phyloP scores from a whole-genome alignment of 2,329 filamentous ascomycete species.

The Allantophomopsis lycopodina region DNA sequence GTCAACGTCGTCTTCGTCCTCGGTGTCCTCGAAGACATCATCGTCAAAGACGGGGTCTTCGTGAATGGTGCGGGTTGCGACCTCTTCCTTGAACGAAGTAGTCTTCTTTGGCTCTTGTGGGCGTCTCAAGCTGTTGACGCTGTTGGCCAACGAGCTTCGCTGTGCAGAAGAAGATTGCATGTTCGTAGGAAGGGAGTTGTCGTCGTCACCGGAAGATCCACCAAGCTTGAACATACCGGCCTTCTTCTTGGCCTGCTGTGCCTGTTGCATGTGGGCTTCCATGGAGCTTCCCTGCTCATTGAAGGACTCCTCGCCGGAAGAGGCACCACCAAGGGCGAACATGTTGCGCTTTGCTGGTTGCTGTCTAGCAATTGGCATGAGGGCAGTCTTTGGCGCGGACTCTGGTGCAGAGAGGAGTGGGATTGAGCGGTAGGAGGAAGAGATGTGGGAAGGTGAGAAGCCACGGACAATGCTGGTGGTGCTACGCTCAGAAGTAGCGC shows the following conservation, averaged over 20 bases:
- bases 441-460: conserved; percentile 66
- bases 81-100: conserved; percentile 68
- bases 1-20: conserved; percentile 55
- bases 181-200: conserved; percentile 50
- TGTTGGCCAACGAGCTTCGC: conserved; percentile 39
- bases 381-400: conserved; percentile 22
- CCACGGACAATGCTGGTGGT: conserved; percentile 63
- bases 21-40: conserved; percentile 45
- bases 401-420: conserved; percentile 18
- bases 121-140: conserved; percentile 35
- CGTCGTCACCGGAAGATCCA: conserved; percentile 71
- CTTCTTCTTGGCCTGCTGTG: conserved; percentile 30
- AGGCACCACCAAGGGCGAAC: conserved; percentile 30
- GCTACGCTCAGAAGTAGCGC: conserved; percentile 19
- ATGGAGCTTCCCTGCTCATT: conserved; percentile 17
- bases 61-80: conserved; percentile 54
- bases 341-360: conserved; percentile 53
- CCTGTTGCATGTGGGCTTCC: conserved; percentile 9
- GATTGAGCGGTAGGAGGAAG: conserved; percentile 47
- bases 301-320: conserved; percentile 19
- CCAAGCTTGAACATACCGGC: conserved; percentile 58
- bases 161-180: conserved; percentile 26
- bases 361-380: conserved; percentile 36
- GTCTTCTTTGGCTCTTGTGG: conserved; percentile 49
- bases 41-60: conserved; percentile 35